Evolutionary conservation across 768 basidiomycete genomes (phyloP).

Genomic region (Glaciozyma antarctica): DNA sequence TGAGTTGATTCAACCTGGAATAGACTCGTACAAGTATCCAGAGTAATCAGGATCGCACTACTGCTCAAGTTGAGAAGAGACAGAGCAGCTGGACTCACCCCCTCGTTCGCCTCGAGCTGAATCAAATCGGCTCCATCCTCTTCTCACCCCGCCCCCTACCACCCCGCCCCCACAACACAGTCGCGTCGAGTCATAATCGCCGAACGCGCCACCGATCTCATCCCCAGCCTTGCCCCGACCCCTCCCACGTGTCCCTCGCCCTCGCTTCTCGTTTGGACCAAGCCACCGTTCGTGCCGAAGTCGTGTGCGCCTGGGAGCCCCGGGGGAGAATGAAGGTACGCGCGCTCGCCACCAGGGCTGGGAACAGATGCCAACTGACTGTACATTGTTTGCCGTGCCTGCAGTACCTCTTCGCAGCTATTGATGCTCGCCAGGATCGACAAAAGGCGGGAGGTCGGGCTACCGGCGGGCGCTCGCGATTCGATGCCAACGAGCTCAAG

Average conservation of each 20-base stretch:
- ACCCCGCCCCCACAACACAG: not conserved
- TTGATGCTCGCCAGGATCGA: slow-evolving; percentile 22
- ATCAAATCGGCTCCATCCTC: not conserved
- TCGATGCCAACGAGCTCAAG: slow-evolving; percentile 23
- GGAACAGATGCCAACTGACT: not conserved
- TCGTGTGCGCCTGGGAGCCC: not conserved
- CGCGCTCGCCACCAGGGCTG: not conserved
- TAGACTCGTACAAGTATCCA: no score
- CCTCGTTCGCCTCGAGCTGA: no score
- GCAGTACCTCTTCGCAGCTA: slow-evolving; percentile 31
- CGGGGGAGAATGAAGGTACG: not conserved
- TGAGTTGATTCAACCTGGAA: no score
- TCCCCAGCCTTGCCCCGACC: not conserved
- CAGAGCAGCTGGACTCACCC: no score
- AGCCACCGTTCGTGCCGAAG: not conserved
- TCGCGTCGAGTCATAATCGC: no score
- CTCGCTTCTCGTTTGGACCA: not conserved
- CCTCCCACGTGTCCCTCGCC: not conserved
- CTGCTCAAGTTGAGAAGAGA: no score
- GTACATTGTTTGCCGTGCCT: not conserved
- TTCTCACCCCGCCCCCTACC: not conserved
- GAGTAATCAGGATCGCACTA: no score
- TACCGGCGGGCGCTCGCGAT: not conserved
- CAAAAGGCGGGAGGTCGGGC: not conserved
- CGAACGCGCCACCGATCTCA: no score